Evolutionary conservation across 2,329 filamentous ascomycete genomes (phyloP), one percentile per base, ranked within the genome.

Genomic region (Anthostomella pinea): DNA sequence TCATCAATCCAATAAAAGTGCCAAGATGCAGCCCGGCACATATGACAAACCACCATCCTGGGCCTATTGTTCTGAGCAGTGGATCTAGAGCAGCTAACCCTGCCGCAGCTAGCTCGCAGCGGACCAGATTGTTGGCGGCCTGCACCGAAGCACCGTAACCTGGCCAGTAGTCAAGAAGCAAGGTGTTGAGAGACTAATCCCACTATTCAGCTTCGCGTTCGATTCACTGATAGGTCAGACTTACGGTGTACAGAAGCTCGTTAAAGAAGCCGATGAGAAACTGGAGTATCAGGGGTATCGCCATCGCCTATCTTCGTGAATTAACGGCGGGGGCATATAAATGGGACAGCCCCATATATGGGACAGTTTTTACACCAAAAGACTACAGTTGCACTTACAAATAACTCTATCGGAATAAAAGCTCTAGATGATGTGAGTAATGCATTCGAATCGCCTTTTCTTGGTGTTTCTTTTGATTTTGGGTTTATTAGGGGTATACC

Each of bases 71-170:
- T 9, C 37, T 25, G 2, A 38, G 21, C 17, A 48, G 37, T 19
- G 33, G 8, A 23, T 46, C 42, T 14, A 43, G 27, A 15, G 32
- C 27, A n/a, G 38, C 45, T 6, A 46, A 30, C 6, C 40, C 40
- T 18, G 23, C 38, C 2, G 47, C 45, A 14, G 45, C 42, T 17
- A 46, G 38, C 25, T 44, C 47, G 25, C 45, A 43, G 5, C 45
- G 35, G 23, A 41, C 22, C 9, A 50, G 33, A 31, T 50, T 46
- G 33, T 39, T 42, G n/a, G 45, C 39, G 8, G 47, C 47, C 13
- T 41, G 28, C 10, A 39, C 45, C 9, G 45, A 35, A 3, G 39
- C 34, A 9, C 35, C 27, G 11, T 24, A 19, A 21, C 35, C 27
- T 2, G 24, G 39, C 8, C 38, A 28, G 4, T 34, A 42, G 21